Conservation (phyloP, 108 stramenopile genomes). For the Skeletonema costatum region DNA sequence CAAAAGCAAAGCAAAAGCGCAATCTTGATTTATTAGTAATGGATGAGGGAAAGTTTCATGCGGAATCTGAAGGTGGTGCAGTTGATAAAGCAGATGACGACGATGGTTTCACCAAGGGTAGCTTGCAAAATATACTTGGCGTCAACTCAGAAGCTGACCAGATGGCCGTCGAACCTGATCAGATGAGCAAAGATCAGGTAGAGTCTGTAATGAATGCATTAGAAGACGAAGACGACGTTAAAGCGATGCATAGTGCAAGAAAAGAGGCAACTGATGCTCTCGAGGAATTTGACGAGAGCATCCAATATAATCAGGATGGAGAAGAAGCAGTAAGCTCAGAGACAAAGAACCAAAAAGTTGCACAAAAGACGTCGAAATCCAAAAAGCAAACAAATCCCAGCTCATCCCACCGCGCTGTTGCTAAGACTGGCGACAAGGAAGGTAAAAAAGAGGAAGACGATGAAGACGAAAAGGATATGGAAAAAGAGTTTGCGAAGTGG, state of each 20-base stretch:
- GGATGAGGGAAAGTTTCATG: constrained; percentile 94
- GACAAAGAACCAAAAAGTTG: constrained; percentile 25
- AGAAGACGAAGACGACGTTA: constrained; percentile 92
- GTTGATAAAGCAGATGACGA: constrained; percentile 37
- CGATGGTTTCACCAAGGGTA: constrained; percentile 73
- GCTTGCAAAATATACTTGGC: constrained; percentile 74
- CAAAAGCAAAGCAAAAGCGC: constrained; percentile 94
- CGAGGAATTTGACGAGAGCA: constrained; percentile 87
- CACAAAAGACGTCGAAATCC: constrained; percentile 25
- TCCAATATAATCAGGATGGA: constrained; percentile 56
- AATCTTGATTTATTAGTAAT: constrained; percentile 95
- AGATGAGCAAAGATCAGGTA: constrained; percentile 79
- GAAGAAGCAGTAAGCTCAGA: constrained; percentile 33
- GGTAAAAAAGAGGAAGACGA: constrained; percentile 32
- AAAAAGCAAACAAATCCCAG: constrained; percentile 26
- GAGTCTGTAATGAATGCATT: constrained; percentile 89
- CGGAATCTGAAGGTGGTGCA: constrained; percentile 26
- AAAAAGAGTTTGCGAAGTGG: constrained; percentile 93
- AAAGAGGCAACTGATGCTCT: constrained; percentile 84
- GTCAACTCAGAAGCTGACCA: constrained; percentile 40
- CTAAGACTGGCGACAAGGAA: not conserved
- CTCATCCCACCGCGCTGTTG: constrained; percentile 1
- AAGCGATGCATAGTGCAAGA: constrained; percentile 72
- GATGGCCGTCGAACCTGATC: constrained; percentile 19
- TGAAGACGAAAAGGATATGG: constrained; percentile 60